Evolutionary conservation across 2,329 filamentous ascomycete species (phyloP).

Genomic region (Helotiales sp.): DNA sequence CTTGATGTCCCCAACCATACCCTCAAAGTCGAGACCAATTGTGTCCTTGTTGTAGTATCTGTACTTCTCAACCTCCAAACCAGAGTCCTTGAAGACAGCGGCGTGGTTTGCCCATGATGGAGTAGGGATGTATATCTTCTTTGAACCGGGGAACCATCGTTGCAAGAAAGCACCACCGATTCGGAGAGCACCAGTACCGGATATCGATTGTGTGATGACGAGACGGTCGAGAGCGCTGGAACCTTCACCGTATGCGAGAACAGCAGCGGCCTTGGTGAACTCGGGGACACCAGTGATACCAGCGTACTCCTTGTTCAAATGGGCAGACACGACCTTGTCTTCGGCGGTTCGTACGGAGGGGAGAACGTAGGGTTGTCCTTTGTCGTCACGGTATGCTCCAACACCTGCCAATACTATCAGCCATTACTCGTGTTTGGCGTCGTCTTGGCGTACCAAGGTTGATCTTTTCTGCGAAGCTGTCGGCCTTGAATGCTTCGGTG

Average conservation of each 20-base stretch:
- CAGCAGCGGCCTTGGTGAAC: slow-evolving; percentile 89
- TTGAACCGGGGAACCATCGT: slow-evolving; percentile 86
- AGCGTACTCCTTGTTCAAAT: slow-evolving; percentile 95
- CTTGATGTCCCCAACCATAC: slow-evolving; percentile 88
- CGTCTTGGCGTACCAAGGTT: slow-evolving; percentile 71
- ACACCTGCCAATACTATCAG: slow-evolving; percentile 61
- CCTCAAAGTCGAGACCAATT: slow-evolving; percentile 96
- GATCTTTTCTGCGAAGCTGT: slow-evolving; percentile 92
- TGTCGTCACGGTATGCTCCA: slow-evolving; percentile 96
- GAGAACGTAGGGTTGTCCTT: slow-evolving; percentile 96
- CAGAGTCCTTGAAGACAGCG: slow-evolving; percentile 92
- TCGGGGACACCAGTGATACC: slow-evolving; percentile 94
- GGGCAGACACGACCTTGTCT: slow-evolving; percentile 75
- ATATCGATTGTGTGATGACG: slow-evolving; percentile 96
- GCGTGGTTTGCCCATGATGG: slow-evolving; percentile 99
- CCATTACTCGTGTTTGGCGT: not conserved
- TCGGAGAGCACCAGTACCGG: slow-evolving; percentile 91
- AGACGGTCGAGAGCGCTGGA: slow-evolving; percentile 76
- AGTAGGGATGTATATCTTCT: slow-evolving; percentile 94
- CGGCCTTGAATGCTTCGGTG: slow-evolving; percentile 99
- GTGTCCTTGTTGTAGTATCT: slow-evolving; percentile 99
- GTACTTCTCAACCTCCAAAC: slow-evolving; percentile 91
- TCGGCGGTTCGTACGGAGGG: slow-evolving; percentile 90
- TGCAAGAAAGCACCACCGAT: slow-evolving; percentile 92
- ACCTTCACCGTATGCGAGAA: slow-evolving; percentile 85